Percentiles rank a stretch among this genome's conserved stretches.
Evolutionary conservation across 345 rosid genomes (phyloP).

Genomic region (Lenwebbia sp.): DNA sequence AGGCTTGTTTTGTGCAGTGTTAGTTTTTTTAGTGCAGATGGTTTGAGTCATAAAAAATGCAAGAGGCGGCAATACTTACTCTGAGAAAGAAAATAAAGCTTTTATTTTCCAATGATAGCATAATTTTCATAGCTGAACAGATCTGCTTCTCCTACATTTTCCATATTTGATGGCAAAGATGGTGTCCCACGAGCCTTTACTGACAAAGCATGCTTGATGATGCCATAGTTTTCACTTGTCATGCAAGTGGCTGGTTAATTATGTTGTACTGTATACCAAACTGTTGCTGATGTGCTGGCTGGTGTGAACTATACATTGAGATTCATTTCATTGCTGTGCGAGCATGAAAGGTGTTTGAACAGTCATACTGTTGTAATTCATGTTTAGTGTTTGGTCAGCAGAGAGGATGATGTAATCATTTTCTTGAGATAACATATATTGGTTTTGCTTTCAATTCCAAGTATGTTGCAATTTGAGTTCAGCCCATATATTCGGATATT

Average conservation of each 20-base stretch:
- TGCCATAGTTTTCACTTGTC: background rate
- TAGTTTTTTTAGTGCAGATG: background rate
- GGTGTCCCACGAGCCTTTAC: too few species aligned
- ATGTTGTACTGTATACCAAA: rapidly evolving
- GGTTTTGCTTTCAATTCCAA: background rate
- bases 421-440: background rate
- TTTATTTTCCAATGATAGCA: background rate
- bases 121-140: background rate
- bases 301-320: background rate
- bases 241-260: background rate
- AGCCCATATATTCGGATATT: background rate
- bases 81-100: background rate
- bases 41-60: background rate
- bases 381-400: background rate
- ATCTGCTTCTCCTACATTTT: background rate
- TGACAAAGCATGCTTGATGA: too few species aligned
- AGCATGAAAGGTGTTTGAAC: background rate
- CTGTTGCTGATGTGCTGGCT: background rate
- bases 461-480: background rate
- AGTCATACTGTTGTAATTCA: background rate
- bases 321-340: background rate
- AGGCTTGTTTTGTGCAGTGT: background rate
- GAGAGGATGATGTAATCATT: background rate
- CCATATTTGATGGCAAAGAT: too few species aligned
- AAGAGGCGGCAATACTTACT: background rate